Conservation (phyloP, 768 basidiomycete genomes). For the Rhizopogon vesiculosus region DNA sequence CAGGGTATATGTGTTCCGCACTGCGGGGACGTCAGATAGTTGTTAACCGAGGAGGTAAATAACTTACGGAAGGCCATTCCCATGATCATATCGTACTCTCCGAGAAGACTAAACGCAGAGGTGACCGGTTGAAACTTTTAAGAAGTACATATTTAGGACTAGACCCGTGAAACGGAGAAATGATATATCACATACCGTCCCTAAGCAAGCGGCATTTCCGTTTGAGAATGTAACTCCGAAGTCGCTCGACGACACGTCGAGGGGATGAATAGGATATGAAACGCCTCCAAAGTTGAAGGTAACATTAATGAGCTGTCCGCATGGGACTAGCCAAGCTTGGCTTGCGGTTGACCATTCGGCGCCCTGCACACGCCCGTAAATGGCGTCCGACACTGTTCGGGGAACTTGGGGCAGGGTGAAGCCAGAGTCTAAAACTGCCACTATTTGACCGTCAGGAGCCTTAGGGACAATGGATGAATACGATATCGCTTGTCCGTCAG, state of each 20-base stretch:
- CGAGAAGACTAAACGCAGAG: conserved; percentile 69
- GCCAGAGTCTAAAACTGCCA: conserved; percentile 74
- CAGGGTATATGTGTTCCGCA: conserved; percentile 71
- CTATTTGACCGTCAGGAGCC: conserved; percentile 58
- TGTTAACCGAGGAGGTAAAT: background rate
- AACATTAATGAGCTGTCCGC: conserved; percentile 66
- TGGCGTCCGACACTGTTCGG: conserved; percentile 69
- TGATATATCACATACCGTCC: conserved; percentile 46
- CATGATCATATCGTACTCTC: conserved; percentile 78
- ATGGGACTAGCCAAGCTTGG: conserved; percentile 70
- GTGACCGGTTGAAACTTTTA: conserved; percentile 79
- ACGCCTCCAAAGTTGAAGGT: conserved; percentile 68
- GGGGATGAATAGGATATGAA: conserved; percentile 68
- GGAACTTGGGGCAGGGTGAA: conserved; percentile 71
- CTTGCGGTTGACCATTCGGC: conserved; percentile 55
- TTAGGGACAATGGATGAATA: conserved; percentile 64
- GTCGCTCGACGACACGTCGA: conserved; percentile 62
- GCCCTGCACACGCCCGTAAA: conserved; percentile 74
- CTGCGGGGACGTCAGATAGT: conserved; percentile 30
- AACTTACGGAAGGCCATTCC: conserved; percentile 74
- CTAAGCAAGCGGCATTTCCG: conserved; percentile 60
- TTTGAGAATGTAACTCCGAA: conserved; percentile 36
- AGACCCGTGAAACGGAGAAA: background rate
- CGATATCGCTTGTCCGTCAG: conserved; percentile 61
- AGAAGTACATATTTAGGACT: conserved; percentile 3